phyloP scores from a whole-genome alignment of 2,329 filamentous ascomycete genomes.

The Calonectria pseudoreteaudii region DNA sequence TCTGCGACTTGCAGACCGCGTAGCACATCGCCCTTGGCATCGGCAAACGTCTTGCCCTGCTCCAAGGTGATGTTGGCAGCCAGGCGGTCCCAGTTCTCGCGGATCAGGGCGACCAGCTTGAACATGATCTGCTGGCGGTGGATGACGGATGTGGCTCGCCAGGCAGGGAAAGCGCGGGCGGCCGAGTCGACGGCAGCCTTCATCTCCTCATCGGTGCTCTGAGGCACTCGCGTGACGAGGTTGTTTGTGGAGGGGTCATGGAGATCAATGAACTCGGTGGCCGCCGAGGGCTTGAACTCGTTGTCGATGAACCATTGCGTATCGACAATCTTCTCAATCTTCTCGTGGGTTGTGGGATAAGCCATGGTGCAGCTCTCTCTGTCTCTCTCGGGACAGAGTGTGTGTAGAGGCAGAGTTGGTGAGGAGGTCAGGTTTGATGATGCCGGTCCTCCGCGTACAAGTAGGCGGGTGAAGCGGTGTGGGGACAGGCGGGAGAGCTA shows the following conservation, averaged over 20 bases:
- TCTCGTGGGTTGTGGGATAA: conserved; percentile 41
- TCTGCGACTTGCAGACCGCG: conserved; percentile 82
- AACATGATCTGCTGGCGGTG: conserved; percentile 82
- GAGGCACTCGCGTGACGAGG: conserved; percentile 80
- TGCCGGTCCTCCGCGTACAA: not conserved
- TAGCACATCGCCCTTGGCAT: conserved; percentile 80
- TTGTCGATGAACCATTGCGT: conserved; percentile 83
- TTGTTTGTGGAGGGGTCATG: conserved; percentile 85
- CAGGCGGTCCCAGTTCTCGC: conserved; percentile 82
- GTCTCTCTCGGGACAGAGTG: not conserved
- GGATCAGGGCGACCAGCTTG: conserved; percentile 77
- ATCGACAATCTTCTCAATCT: conserved; percentile 53
- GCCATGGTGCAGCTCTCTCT: conserved; percentile 17
- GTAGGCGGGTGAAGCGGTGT: conserved; percentile 10
- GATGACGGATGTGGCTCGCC: conserved; percentile 75
- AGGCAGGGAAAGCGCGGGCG: conserved; percentile 75
- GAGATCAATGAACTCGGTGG: conserved; percentile 77
- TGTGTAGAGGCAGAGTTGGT: not conserved
- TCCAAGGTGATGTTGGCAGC: conserved; percentile 82
- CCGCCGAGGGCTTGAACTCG: conserved; percentile 71
- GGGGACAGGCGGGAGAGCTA: not conserved
- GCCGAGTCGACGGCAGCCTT: conserved; percentile 77
- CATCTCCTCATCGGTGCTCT: conserved; percentile 78
- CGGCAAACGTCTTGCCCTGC: conserved; percentile 83
- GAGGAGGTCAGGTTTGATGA: not conserved